These are phyloP conservation scores for Mortierella sp. DNA, from an alignment of 371 early-diverging fungal species.

Conservation along the genomic window DNA sequence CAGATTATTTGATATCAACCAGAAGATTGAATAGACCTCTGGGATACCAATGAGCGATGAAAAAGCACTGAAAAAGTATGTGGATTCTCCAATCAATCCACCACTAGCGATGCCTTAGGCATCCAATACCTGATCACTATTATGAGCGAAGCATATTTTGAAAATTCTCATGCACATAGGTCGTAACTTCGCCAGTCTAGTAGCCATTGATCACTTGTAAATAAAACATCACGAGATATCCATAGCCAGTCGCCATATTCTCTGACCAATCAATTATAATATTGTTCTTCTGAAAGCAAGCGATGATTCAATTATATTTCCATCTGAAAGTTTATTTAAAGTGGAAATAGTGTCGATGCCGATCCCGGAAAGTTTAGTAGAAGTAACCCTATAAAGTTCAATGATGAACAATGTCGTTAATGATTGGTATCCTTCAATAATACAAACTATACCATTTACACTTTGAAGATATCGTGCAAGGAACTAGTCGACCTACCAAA, in stretches of 20 bases:
- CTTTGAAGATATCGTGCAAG: neutral
- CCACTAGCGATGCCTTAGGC: too few species aligned
- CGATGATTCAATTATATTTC: neutral
- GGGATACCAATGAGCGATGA: neutral
- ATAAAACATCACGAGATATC: slow-evolving; percentile 1
- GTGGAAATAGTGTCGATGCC: slow-evolving; percentile 5
- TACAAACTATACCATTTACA: too few species aligned
- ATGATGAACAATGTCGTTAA: neutral
- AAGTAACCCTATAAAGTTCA: slow-evolving; percentile 70
- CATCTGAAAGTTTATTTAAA: slow-evolving; percentile 8
- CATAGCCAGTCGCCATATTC: too few species aligned
- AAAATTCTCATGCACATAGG: slow-evolving; percentile 5
- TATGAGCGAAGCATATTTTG: too few species aligned
- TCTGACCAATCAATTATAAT: too few species aligned
- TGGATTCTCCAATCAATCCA: too few species aligned
- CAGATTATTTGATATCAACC: slow-evolving; percentile 95
- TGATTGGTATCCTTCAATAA: neutral
- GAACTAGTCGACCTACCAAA: slow-evolving; percentile 60
- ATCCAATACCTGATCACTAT: too few species aligned
- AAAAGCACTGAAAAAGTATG: too few species aligned
- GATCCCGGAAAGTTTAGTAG: slow-evolving; percentile 59
- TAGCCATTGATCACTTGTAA: neutral
- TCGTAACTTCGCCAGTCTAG: neutral
- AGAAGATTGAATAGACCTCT: slow-evolving; percentile 56
- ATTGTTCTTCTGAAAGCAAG: too few species aligned